These are phyloP conservation scores for Neofusicoccum cordaticola DNA, from an alignment of 2,329 filamentous ascomycete species.

Conservation along the genomic window DNA sequence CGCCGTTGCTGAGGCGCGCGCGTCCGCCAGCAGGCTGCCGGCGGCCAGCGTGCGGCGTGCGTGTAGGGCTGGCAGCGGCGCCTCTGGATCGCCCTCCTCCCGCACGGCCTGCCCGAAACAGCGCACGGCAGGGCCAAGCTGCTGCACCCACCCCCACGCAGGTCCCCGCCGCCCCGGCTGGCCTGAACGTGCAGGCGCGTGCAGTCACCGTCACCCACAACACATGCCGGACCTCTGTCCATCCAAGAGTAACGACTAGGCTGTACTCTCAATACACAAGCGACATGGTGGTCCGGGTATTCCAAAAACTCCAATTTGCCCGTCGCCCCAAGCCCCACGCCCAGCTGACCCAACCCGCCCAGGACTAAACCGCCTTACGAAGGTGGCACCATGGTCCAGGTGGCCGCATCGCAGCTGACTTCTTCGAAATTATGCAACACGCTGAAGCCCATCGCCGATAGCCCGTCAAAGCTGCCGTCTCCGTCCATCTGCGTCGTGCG, in stretches of 20 bases:
- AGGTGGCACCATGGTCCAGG: slow-evolving; percentile 57
- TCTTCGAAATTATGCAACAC: slow-evolving; percentile 79
- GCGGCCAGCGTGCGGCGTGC: background rate
- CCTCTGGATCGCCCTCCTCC: background rate
- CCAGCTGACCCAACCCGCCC: background rate
- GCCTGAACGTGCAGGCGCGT: background rate
- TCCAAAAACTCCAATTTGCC: slow-evolving; percentile 19
- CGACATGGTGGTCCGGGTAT: slow-evolving; percentile 19
- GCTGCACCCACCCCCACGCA: background rate
- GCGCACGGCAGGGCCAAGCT: background rate
- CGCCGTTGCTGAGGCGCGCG: background rate
- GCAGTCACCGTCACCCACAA: background rate
- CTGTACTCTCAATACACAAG: background rate
- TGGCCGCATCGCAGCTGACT: slow-evolving; percentile 65
- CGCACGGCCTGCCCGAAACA: background rate
- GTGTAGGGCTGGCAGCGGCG: background rate
- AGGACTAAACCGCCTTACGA: slow-evolving; percentile 24
- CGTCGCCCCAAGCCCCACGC: background rate
- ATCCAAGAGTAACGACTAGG: no score
- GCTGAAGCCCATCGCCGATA: slow-evolving; percentile 77
- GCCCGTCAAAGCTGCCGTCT: slow-evolving; percentile 69
- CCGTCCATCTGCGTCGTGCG: slow-evolving; percentile 56
- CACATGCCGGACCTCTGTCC: background rate
- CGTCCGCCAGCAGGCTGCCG: background rate
- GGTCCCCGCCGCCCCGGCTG: background rate